Base-by-base conservation (phyloP, 2,329 filamentous ascomycete genomes). In the Aspergillus niger region DNA sequence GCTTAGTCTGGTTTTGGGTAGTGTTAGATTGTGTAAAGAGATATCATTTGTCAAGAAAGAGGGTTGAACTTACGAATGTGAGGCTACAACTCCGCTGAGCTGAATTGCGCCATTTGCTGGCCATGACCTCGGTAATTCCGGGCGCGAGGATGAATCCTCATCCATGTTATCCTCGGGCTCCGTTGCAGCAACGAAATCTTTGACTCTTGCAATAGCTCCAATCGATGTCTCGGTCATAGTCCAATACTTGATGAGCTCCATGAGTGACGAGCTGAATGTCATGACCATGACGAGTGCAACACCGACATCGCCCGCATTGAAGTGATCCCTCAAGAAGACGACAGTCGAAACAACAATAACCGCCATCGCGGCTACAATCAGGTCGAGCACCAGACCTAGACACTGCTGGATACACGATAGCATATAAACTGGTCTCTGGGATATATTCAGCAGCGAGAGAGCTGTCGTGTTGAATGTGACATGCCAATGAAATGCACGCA, bases 401-500 rank as follows among this genome's bases (percentile, higher is more conserved):
- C 80, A 82, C n/a, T 77, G 72, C 61, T 82, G 79, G 20, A 80
- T 72, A 53, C 75, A 77, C 17, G 76, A 76, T 8, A 81, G 69
- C 6, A 81, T 73, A 64, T 81, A 82, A 62, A 76, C 79, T 3
- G 80, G 79, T 4, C 72, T 70, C 58, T 82, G 80, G 5, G 75
- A 78, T 4, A 7, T 26, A 26, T 26, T 26, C 26, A 26, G 6
- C 26, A 26, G 26, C 26, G 26, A 26, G 26, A 5, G 26, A 26
- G 26, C 26, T 26, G 26, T 26, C 26, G 26, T 7, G 26, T 26
- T 26, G 26, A 80, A 74, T 1, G 71, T 68, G 2, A 64, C 60
- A 15, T 76, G 73, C 82, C 82, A 84, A 1, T 76, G 76, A 55
- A 83, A 84, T 0, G 83, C 79, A 6, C 82, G 79, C 22, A 86